Evolutionary conservation across 495 filamentous ascomycete species (phyloP).

Genomic region (Neurospora sp.): DNA sequence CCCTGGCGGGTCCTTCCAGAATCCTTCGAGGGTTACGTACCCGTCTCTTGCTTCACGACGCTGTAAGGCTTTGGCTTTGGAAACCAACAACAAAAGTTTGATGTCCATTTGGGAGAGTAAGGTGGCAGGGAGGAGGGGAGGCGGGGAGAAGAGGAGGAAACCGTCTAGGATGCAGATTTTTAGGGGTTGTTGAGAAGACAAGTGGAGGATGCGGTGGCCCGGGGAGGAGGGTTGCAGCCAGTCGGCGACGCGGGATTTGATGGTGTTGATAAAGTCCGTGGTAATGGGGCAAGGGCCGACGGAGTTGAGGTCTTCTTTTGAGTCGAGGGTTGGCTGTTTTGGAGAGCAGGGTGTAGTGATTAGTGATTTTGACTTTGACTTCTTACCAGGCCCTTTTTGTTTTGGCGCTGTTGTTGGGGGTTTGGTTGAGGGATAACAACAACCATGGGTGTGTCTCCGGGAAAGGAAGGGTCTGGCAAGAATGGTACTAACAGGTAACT

Average conservation of each 20-base stretch:
- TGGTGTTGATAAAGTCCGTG: constrained; percentile 25
- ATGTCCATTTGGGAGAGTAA: constrained; percentile 56
- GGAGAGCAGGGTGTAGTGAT: constrained; percentile 12
- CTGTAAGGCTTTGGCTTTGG: constrained; percentile 47
- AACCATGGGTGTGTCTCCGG: constrained; percentile 14
- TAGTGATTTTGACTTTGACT: constrained; percentile 26
- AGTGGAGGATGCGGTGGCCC: constrained; percentile 33
- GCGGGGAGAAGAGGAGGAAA: constrained; percentile 64
- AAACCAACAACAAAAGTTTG: constrained; percentile 62
- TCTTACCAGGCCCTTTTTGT: background rate
- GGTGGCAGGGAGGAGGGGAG: constrained; percentile 9
- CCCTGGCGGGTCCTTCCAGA: constrained; percentile 87
- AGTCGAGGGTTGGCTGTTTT: constrained; percentile 44
- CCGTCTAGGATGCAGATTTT: constrained; percentile 60
- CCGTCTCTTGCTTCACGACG: constrained; percentile 65
- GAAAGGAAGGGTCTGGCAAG: constrained; percentile 4
- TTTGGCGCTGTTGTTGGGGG: background rate
- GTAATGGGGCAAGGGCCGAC: constrained; percentile 39
- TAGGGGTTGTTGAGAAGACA: constrained; percentile 30
- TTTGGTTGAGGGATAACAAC: background rate
- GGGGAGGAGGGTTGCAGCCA: constrained; percentile 29
- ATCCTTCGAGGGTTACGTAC: constrained; percentile 83
- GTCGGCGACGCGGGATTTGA: constrained; percentile 28
- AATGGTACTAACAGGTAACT: constrained; percentile 41
- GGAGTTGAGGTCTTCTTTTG: constrained; percentile 70